Percentiles rank a stretch among this genome's conserved stretches.
Conservation (phyloP, 352 stramenopile species). For the Blastocystis sp. region DNA sequence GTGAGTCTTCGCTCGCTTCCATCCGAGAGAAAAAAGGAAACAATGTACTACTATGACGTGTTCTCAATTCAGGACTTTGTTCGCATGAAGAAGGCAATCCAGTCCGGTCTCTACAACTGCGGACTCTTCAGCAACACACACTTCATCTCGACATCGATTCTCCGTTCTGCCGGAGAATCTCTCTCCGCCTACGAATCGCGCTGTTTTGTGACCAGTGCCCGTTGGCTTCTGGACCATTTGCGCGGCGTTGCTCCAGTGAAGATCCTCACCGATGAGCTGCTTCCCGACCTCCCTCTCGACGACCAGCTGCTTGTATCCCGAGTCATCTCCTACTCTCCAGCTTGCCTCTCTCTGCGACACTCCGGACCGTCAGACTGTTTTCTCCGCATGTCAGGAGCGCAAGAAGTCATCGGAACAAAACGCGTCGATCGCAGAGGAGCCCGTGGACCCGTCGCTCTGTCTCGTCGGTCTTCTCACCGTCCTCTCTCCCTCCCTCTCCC, state of each 20-base stretch:
- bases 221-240: not conserved
- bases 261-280: not conserved
- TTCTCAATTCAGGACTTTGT: not conserved
- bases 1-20: not conserved
- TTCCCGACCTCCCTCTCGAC: not conserved
- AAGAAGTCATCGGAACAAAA: not conserved
- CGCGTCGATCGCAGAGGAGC: not conserved
- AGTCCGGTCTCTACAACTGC: slow-evolving; percentile 26
- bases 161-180: not conserved
- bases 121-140: not conserved
- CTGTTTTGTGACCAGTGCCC: not conserved
- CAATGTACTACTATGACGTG: not conserved
- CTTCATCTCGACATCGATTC: not conserved
- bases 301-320: not conserved
- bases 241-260: not conserved
- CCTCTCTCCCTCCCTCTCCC: not conserved
- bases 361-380: not conserved
- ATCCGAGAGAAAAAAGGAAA: not conserved
- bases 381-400: not conserved
- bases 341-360: not conserved
- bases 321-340: not conserved
- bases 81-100: not conserved
- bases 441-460: not conserved
- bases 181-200: not conserved
- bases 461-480: not conserved